Evolutionary conservation across 495 filamentous ascomycete species (phyloP).

Genomic region (Aspergillus coremiiformis): DNA sequence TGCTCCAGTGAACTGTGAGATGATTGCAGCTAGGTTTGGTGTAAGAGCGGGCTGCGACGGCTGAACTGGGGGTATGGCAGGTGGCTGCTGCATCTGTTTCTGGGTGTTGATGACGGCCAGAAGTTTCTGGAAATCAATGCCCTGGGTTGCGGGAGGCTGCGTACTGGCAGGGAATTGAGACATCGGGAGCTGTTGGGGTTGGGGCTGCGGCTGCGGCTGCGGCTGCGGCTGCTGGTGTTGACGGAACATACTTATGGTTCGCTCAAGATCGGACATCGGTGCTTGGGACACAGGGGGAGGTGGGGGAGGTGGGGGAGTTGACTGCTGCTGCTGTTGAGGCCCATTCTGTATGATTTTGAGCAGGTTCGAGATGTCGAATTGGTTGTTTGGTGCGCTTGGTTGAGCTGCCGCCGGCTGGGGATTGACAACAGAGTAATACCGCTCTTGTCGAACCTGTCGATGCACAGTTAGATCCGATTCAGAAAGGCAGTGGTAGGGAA

Average conservation of each 20-base stretch:
- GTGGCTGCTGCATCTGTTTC: slow-evolving; percentile 26
- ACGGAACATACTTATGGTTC: slow-evolving; percentile 37
- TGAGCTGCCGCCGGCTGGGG: slow-evolving; percentile 27
- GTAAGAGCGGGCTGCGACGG: slow-evolving; percentile 23
- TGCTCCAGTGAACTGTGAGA: slow-evolving; percentile 40
- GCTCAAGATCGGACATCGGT: slow-evolving; percentile 32
- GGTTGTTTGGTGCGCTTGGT: slow-evolving; percentile 21
- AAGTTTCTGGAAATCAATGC: slow-evolving; percentile 30
- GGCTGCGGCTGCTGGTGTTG: slow-evolving; percentile 28
- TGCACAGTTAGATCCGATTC: slow-evolving; percentile 2
- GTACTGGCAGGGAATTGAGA: slow-evolving; percentile 13
- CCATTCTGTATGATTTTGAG: slow-evolving; percentile 41
- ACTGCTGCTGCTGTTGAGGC: slow-evolving; percentile 25
- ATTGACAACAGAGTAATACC: slow-evolving; percentile 36
- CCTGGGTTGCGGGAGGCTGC: slow-evolving; percentile 18
- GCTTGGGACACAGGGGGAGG: slow-evolving; percentile 20
- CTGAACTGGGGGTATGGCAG: slow-evolving; percentile 20
- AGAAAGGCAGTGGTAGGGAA: not conserved
- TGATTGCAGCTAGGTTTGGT: slow-evolving; percentile 42
- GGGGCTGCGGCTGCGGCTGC: slow-evolving; percentile 23
- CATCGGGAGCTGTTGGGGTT: slow-evolving; percentile 26
- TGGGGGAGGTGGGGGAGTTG: slow-evolving; percentile 24
- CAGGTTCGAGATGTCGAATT: slow-evolving; percentile 41
- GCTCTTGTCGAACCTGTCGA: slow-evolving; percentile 37
- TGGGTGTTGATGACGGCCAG: slow-evolving; percentile 31